Percentiles rank a stretch among this genome's conserved stretches.
Evolutionary conservation across 441 rosid genomes (phyloP).

Genomic region (Adansonia madagascariensis): DNA sequence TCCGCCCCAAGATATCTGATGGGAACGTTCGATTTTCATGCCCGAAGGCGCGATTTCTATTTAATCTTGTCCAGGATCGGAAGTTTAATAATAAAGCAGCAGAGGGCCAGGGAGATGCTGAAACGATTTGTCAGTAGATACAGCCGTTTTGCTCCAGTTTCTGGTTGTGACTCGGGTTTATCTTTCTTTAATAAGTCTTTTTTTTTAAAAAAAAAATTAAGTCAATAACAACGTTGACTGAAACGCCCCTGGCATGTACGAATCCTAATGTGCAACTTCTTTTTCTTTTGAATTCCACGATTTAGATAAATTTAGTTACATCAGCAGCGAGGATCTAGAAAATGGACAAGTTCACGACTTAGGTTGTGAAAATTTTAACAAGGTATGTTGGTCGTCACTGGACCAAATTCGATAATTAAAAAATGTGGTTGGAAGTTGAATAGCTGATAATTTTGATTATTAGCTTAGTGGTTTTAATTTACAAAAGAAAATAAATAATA

Average conservation of each 20-base stretch:
- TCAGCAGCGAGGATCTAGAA: neutral
- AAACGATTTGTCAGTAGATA: no score
- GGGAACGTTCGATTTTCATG: neutral
- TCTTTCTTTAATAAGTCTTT: neutral
- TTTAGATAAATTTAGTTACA: neutral
- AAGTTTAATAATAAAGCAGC: neutral
- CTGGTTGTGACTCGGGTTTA: neutral
- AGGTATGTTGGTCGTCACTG: neutral
- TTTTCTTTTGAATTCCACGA: neutral
- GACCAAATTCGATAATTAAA: neutral
- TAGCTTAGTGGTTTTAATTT: no score
- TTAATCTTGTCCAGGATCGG: neutral
- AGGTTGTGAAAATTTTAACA: neutral
- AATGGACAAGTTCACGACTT: neutral
- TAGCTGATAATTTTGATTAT: neutral
- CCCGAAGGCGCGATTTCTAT: neutral
- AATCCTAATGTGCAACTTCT: neutral
- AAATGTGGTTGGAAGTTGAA: no score
- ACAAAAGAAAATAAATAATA: no score
- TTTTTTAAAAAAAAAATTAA: no score
- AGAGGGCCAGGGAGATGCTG: neutral
- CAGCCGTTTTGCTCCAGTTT: neutral
- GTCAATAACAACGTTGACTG: neutral
- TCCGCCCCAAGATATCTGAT: neutral
- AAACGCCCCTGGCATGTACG: neutral